Evolutionary conservation across 2,329 filamentous ascomycete species (phyloP).

Genomic region (Chrysoporthe deuterocubensis): DNA sequence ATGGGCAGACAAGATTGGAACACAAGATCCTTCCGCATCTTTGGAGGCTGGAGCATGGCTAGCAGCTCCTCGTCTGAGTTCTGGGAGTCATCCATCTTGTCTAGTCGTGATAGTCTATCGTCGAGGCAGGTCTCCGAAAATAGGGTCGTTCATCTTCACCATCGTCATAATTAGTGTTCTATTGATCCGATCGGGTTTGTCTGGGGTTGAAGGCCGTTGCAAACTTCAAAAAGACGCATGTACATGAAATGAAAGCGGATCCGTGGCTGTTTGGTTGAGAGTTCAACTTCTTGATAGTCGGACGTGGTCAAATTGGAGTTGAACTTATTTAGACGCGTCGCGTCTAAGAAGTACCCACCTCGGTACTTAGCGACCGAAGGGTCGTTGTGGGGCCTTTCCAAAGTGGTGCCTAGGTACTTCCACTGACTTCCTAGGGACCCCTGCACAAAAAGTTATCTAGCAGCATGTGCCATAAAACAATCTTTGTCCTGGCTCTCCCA

Average conservation of each 20-base stretch:
- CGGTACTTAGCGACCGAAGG: neutral
- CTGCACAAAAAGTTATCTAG: constrained; percentile 17
- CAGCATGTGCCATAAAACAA: neutral
- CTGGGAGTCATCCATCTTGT: constrained; percentile 18
- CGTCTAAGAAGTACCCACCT: neutral
- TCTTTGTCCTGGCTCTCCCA: neutral
- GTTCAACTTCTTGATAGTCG: neutral
- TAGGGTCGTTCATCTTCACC: constrained; percentile 13
- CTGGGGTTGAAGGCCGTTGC: neutral
- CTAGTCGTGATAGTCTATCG: constrained; percentile 10
- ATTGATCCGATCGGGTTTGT: neutral
- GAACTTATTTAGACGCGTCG: neutral
- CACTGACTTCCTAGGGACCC: constrained; percentile 3
- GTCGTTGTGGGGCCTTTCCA: neutral
- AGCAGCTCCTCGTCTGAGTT: constrained; percentile 25
- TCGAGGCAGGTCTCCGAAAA: constrained; percentile 3
- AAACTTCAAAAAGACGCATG: constrained; percentile 13
- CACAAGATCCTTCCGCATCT: constrained; percentile 13
- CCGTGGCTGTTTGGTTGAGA: neutral
- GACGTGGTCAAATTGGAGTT: constrained; percentile 4
- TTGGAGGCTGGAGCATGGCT: constrained; percentile 26
- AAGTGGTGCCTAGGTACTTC: neutral
- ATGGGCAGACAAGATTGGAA: constrained; percentile 12
- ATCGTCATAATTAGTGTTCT: constrained; percentile 15
- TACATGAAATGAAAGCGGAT: neutral